Evolutionary conservation across 2,329 filamentous ascomycete genomes (phyloP).

Genomic region (Ceratocystis cacaofunesta): DNA sequence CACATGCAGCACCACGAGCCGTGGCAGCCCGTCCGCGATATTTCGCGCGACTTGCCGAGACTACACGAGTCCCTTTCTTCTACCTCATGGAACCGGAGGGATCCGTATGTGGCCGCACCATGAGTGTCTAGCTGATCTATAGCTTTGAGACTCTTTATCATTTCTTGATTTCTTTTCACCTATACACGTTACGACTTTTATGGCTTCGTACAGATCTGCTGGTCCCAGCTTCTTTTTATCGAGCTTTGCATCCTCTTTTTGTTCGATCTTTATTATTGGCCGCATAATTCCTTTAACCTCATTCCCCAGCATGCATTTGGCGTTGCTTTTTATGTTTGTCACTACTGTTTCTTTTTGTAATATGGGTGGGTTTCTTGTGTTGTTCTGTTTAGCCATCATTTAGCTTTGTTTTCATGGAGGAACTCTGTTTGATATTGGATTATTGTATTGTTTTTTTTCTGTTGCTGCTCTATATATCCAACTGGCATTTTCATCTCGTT

Average conservation of each 20-base stretch:
- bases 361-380: neutral
- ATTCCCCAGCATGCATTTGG: neutral
- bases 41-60: neutral
- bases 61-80: conserved; percentile 4
- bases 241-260: neutral
- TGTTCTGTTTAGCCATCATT: neutral
- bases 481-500: neutral
- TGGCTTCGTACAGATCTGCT: conserved; percentile 1
- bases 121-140: neutral
- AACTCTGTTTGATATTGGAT: conserved; percentile 2
- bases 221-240: neutral
- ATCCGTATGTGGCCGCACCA: conserved; percentile 3
- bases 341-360: neutral
- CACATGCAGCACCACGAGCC: conserved; percentile 21
- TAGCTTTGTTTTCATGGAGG: conserved; percentile 1
- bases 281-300: neutral
- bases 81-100: conserved; percentile 3
- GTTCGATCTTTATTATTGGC: neutral
- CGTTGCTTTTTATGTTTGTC: conserved; percentile 5
- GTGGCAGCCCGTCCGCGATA: conserved; percentile 18
- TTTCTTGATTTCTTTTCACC: neutral
- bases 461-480: neutral
- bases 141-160: neutral
- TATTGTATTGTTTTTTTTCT: neutral
- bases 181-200: neutral